A percentile compares a stretch with the other conserved stretches of the same genome.
These are phyloP conservation scores for Sphagnurus paluster DNA, from an alignment of 1,284 basidiomycete species.

Conservation along the genomic window DNA sequence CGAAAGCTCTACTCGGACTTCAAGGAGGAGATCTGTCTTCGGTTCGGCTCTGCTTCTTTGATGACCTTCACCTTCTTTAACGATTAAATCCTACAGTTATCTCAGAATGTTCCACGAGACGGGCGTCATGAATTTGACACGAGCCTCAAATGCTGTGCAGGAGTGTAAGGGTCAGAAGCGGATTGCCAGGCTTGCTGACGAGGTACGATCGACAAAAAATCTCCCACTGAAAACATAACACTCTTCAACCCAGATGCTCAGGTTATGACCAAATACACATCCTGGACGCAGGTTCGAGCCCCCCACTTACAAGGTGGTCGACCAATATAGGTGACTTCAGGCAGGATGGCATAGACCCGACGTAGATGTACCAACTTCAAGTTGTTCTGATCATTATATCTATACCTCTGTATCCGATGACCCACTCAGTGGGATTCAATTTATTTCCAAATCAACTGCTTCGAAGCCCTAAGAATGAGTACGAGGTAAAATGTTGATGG, in stretches of 20 bases:
- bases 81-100: conserved; percentile 38
- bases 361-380: no score
- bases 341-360: no score
- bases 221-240: neutral
- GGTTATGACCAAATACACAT: neutral
- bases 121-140: conserved; percentile 46
- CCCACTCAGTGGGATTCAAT: no score
- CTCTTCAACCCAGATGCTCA: neutral
- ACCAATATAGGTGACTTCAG: neutral
- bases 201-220: conserved; percentile 2
- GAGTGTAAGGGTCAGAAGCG: conserved; percentile 22
- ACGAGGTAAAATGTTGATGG: no score
- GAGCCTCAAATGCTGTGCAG: conserved; percentile 53
- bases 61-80: neutral
- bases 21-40: conserved; percentile 70
- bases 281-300: no score
- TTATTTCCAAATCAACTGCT: no score
- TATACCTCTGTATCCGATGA: no score
- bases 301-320: no score
- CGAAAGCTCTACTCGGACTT: conserved; percentile 77
- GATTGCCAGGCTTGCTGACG: conserved; percentile 7
- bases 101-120: conserved; percentile 52
- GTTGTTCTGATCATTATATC: no score
- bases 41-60: conserved; percentile 35
- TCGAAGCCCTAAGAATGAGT: no score